Base-by-base conservation (phyloP, 1,139 yeast species). In the Suhomyces choctaworum region DNA sequence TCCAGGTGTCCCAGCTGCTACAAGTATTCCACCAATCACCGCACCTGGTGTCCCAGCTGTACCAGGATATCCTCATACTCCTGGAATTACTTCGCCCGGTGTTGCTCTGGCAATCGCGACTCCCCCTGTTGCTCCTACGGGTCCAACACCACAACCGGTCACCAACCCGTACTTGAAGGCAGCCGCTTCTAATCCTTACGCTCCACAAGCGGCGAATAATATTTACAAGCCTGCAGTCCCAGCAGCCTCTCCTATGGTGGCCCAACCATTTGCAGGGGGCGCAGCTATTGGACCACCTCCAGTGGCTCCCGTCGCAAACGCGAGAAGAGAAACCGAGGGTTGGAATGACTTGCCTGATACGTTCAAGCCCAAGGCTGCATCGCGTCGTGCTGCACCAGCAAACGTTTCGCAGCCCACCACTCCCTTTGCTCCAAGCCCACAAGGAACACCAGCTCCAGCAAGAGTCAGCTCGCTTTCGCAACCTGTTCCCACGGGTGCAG, bases 301-400 rank as follows among this genome's bases (percentile, higher is more conserved):
- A 11, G 17, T 27, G 7, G 36, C 56, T 4, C 71, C 76, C 25
- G 57, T 73, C 23, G 59, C 56, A 35, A 63, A 69, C 31, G 76
- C 70, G 49, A 76, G 73, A 36, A 57, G 55, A 51, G 83, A 83
- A 29, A 81, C 81, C 29, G 92, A 85, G 32, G 97, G 97, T 3
- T 90, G 97, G 97, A 90, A 90, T 54, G 97, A 90, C 59, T 69
- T 90, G 46, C 96, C 97, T 32, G 73, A 81, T n/a, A 70, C 77
- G 17, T 73, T 82, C 58, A 78, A 69, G 68, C 56, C 60, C 30
- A 55, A 64, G 50, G 65, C 76, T 15, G 64, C 72, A 21, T 62
- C 78, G 10, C 71, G 77, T 22, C 73, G 82, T 48, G 71, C 78
- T 36, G 71, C 78, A 13, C 68, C 80, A 2, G 61, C 73, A 1